A percentile compares a stretch with the other conserved stretches of the same genome.
phyloP scores from a whole-genome alignment of 208 protist genomes.

The Leishmania tarentolae region DNA sequence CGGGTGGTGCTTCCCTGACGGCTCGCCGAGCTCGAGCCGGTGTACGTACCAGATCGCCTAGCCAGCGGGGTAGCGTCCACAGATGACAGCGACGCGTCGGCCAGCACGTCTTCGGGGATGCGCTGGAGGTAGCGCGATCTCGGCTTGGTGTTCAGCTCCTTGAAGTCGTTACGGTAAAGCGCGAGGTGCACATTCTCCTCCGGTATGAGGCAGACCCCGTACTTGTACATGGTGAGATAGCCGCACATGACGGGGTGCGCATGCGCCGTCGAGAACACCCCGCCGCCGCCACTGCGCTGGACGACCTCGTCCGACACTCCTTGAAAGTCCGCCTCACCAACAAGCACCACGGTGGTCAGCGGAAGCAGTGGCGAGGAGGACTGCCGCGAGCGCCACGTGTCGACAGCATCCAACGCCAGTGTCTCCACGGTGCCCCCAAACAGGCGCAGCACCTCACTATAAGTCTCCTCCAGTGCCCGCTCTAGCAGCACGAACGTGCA shows the following conservation, averaged over 20 bases:
- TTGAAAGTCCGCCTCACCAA: constrained; percentile 37
- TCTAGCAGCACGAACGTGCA: constrained; percentile 57
- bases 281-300: constrained; percentile 17
- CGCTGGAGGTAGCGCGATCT: constrained; percentile 46
- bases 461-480: constrained; percentile 17
- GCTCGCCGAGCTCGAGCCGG: background rate
- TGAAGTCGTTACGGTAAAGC: constrained; percentile 56
- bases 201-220: constrained; percentile 54
- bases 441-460: constrained; percentile 34
- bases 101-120: constrained; percentile 23
- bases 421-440: constrained; percentile 44
- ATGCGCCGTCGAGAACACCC: constrained; percentile 5
- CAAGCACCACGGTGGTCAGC: constrained; percentile 30
- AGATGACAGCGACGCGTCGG: background rate
- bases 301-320: constrained; percentile 39
- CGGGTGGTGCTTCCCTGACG: constrained; percentile 6
- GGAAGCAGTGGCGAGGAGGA: constrained; percentile 15
- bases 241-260: constrained; percentile 13
- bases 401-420: constrained; percentile 21
- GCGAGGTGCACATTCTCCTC: constrained; percentile 65
- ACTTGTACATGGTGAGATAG: constrained; percentile 48
- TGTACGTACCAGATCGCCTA: background rate
- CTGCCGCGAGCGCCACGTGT: constrained; percentile 9
- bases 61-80: background rate
- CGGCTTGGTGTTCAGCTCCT: constrained; percentile 51